Base-by-base conservation (phyloP, 495 filamentous ascomycete genomes). In the Friedmanniomyces simplex region DNA sequence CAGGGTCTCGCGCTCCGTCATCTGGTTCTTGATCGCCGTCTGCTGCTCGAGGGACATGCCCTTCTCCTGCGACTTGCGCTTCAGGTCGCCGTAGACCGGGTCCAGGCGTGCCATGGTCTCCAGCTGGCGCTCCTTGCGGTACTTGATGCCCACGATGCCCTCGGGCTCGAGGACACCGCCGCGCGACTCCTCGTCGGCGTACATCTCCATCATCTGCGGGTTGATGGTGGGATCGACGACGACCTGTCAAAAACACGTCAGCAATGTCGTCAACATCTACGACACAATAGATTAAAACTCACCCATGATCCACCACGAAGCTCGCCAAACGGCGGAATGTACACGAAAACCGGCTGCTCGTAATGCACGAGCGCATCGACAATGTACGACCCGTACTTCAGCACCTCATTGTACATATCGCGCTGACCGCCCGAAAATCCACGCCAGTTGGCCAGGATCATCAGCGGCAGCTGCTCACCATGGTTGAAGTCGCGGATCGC, bases 371-470 rank as follows among this genome's bases (percentile, higher is more conserved):
- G 82, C 43, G 93, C 91, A 70, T 98, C 93, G 59, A 98, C 93
- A 65, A 98, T 98, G 79, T 91, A 96, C 14, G 89, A 95, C 63
- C 93, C 93, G 69, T 98, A 98, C 78, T 98, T 98, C 70, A 98
- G 83, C 10, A 98, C 94, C 73, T 98, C 93, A 74, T 96, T 95
- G 82, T 95, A 98, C 93, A 98, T 98, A 72, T 98, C 93, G 65
- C 90, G 88, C 74, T 98, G 93, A 51, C 93, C 93, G 77, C 93
- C 93, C 55, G 93, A 96, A 86, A 98, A 98, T 74, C 93, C 93
- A 80, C 93, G 81, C 93, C 93, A 98, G 80, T 98, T 98, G 71
- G 93, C 93, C 48, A 98, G 80, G 73, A 98, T 97, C 89, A 98
- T 96, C 58, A 98, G 77, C 45, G 93, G 93, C 59, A 98, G 81